phyloP scores from a whole-genome alignment of 2,329 filamentous ascomycete species.

The Cercospora sesami region DNA sequence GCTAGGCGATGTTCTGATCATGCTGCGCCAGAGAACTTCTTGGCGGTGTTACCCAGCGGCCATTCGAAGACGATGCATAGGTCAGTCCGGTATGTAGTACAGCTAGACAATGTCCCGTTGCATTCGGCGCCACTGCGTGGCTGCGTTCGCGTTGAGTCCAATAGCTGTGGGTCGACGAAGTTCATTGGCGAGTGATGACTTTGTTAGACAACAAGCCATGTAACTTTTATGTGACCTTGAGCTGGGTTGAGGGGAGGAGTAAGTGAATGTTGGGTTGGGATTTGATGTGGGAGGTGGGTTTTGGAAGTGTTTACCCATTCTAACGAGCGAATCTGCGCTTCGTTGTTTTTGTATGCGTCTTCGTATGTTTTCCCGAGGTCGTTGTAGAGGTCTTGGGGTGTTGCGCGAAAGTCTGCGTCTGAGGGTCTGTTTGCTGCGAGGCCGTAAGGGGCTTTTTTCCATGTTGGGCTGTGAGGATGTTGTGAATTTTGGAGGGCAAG shows the following conservation, averaged over 20 bases:
- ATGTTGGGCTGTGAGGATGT: not conserved
- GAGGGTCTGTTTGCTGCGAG: not conserved
- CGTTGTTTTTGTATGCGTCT: constrained; percentile 8
- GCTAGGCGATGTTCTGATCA: no score
- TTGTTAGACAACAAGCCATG: not conserved
- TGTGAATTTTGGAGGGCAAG: not conserved
- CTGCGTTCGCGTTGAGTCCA: not conserved
- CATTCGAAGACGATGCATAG: no score
- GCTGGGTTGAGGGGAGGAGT: not conserved
- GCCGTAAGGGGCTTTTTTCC: not conserved
- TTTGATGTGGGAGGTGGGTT: not conserved
- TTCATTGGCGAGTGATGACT: not conserved
- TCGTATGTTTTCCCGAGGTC: constrained; percentile 15
- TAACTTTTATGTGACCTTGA: not conserved
- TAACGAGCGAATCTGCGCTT: constrained; percentile 9
- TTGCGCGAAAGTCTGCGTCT: constrained; percentile 1
- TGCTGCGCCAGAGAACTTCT: no score
- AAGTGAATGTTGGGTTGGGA: not conserved
- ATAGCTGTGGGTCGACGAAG: not conserved
- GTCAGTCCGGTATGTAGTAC: not conserved
- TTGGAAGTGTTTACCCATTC: not conserved
- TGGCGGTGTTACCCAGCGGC: no score
- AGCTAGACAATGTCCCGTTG: not conserved
- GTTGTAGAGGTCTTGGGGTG: constrained; percentile 14
- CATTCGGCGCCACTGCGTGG: not conserved